A percentile compares a stretch with the other conserved stretches of the same genome.
Evolutionary conservation across 495 filamentous ascomycete genomes (phyloP).

Genomic region (Penicillium ochrochloron): DNA sequence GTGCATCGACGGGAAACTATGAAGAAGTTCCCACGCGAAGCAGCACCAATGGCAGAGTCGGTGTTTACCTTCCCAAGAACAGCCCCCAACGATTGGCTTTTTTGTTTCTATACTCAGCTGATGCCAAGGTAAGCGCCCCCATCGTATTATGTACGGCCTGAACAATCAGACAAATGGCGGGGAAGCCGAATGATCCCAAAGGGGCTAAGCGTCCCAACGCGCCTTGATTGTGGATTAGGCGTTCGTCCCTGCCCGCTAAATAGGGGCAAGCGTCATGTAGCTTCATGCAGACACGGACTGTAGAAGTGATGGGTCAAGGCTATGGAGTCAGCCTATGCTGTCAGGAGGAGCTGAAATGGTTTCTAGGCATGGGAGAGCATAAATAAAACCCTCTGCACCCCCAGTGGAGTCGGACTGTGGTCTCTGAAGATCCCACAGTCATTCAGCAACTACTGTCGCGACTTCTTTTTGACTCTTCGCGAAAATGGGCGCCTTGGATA

Average conservation of each 20-base stretch:
- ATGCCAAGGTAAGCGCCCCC: neutral
- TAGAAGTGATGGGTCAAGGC: neutral
- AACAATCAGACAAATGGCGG: conserved; percentile 9
- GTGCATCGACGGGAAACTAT: neutral
- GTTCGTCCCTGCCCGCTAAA: conserved; percentile 4
- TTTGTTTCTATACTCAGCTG: conserved; percentile 3
- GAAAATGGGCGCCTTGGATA: conserved; percentile 7
- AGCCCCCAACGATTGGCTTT: neutral
- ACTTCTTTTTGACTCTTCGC: neutral
- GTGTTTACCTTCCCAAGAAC: neutral
- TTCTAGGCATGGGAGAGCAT: neutral
- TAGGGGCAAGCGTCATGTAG: neutral
- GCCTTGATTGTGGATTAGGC: neutral
- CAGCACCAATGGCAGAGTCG: neutral
- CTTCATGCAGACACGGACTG: conserved; percentile 11
- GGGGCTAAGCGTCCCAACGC: neutral
- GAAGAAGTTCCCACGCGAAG: neutral
- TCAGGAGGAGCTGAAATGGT: neutral
- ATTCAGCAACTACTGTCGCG: neutral
- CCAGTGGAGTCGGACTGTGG: neutral
- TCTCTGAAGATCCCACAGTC: neutral
- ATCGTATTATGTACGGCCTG: conserved; percentile 7
- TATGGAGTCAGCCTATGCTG: neutral
- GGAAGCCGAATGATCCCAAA: conserved; percentile 8
- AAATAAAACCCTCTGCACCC: conserved; percentile 4